Conservation (phyloP, 2,329 filamentous ascomycete species). For the Cladophialophora immunda region DNA sequence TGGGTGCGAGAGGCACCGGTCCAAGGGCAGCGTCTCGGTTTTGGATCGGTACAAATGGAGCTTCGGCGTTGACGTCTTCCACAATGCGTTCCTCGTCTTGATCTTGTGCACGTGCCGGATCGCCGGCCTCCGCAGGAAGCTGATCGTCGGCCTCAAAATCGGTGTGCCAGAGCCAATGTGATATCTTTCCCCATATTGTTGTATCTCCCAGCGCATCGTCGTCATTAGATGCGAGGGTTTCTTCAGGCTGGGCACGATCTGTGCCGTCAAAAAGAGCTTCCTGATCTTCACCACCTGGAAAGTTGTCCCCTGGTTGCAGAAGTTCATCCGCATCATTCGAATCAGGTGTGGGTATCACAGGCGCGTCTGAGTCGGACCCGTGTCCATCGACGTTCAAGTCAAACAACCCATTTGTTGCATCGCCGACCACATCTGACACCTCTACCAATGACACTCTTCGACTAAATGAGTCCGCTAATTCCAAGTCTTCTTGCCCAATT, state of each 20-base stretch:
- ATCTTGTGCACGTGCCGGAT: slow-evolving; percentile 25
- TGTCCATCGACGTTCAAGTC: background rate
- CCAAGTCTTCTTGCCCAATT: background rate
- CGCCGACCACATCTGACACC: background rate
- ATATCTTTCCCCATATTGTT: slow-evolving; percentile 40
- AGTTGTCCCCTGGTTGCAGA: background rate
- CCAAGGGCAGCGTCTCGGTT: slow-evolving; percentile 38
- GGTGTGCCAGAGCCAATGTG: slow-evolving; percentile 58
- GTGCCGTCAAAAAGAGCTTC: background rate
- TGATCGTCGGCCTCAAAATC: slow-evolving; percentile 45
- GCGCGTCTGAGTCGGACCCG: slow-evolving; percentile 24
- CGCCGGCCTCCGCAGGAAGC: slow-evolving; percentile 54
- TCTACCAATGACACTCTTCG: slow-evolving; percentile 13
- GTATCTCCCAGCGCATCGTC: background rate
- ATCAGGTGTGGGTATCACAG: slow-evolving; percentile 25
- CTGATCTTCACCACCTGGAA: background rate
- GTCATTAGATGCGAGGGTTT: background rate
- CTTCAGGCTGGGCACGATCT: background rate
- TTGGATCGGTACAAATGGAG: slow-evolving; percentile 66
- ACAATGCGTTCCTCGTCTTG: slow-evolving; percentile 67
- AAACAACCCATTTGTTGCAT: background rate
- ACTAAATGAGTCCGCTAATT: background rate
- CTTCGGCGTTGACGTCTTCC: slow-evolving; percentile 67
- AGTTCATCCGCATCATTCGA: slow-evolving; percentile 24
- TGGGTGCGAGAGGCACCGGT: slow-evolving; percentile 17